These are phyloP conservation scores for Knoxdaviesia proteae DNA, from an alignment of 2,329 filamentous ascomycete genomes.

Conservation along the genomic window DNA sequence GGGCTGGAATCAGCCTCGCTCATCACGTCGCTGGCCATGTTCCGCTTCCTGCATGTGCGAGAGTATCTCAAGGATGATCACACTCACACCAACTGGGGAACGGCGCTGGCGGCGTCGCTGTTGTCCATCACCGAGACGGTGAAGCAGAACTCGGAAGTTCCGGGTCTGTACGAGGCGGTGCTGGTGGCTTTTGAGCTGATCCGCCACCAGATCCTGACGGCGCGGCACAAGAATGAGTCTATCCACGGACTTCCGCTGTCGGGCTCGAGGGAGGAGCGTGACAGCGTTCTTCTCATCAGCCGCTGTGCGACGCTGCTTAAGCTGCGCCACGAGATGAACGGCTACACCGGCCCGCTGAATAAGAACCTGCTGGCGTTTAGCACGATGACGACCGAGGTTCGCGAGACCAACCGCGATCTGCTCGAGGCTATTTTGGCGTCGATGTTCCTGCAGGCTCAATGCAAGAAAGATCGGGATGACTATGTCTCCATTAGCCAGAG, in stretches of 20 bases:
- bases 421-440: constrained; percentile 64
- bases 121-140: constrained; percentile 35
- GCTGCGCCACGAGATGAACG: constrained; percentile 63
- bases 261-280: constrained; percentile 50
- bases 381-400: constrained; percentile 60
- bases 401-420: constrained; percentile 60
- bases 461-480: constrained; percentile 46
- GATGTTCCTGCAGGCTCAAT: constrained; percentile 65
- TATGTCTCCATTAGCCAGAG: constrained; percentile 48
- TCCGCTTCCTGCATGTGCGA: constrained; percentile 75
- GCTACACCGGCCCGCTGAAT: constrained; percentile 86
- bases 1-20: constrained; percentile 48
- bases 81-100: constrained; percentile 59
- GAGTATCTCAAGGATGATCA: constrained; percentile 68
- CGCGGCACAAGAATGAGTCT: constrained; percentile 35
- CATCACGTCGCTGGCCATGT: constrained; percentile 51
- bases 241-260: constrained; percentile 33
- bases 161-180: constrained; percentile 50
- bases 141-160: constrained; percentile 20
- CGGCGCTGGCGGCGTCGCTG: constrained; percentile 52
- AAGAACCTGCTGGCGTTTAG: constrained; percentile 75
- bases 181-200: constrained; percentile 75
- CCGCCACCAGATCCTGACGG: constrained; percentile 56
- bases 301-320: constrained; percentile 68
- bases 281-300: constrained; percentile 62